Evolutionary conservation across 495 filamentous ascomycete species (phyloP), one percentile per base, ranked within the genome.

Genomic region (Lophium mytilinum): DNA sequence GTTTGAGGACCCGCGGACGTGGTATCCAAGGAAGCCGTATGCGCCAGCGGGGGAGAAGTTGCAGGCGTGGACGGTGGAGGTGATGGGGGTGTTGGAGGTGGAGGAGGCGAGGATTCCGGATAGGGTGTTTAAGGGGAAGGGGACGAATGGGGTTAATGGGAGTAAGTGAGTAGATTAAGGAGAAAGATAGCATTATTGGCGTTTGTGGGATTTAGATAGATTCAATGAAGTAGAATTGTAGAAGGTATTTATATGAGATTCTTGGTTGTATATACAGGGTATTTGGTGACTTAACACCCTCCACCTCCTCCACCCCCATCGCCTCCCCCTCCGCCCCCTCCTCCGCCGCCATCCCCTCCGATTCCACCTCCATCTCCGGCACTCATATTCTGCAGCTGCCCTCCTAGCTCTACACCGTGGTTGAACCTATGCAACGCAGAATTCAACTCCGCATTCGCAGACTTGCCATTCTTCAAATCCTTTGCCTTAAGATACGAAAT

Each of bases 21-120:
- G 42, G 10, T 58, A 37, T 15, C 56, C 56, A 21, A 34, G 56
- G 35, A 9, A 48, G 37, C 56, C 56, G 56, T 58, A 58, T 53
- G 8, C 37, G 37, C 37, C 48, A 37, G 34, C 50, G 2, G 35
- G 39, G 14, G 39, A 47, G 41, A 37, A 45, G 49, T 5, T 37
- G 48, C 18, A 43, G 50, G 34, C 52, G 9, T 58, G 56, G 56
- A 58, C 50, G 37, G 41, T 47, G 49, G 56, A 46, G 21, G 50
- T 53, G 10, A 52, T 58, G 49, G 33, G 49, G 6, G 56, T 58
- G 50, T 24, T 58, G 14, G 49, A 50, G 9, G 49, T 46, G 40
- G 49, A 58, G 49, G 56, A 58, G 36, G 54, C 50, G 15, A 19
- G 7, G 15, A 57, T 57, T 7, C 5, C 24, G 35, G 36, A 36